These are phyloP conservation scores for Erysiphe pulchra DNA, from an alignment of 2,329 filamentous ascomycete species.

Conservation along the genomic window DNA sequence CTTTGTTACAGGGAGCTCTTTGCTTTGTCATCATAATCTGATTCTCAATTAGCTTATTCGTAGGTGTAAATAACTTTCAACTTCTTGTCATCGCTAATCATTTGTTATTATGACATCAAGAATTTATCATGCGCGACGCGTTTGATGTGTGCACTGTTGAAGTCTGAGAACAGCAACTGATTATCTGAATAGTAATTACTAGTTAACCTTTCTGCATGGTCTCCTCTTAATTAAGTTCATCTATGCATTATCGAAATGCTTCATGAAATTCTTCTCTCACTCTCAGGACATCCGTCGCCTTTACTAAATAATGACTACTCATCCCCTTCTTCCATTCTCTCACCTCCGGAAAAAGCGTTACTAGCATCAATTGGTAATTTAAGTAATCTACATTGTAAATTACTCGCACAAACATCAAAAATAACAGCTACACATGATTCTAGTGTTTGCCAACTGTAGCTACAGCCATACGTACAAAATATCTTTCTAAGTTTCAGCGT, in stretches of 20 bases:
- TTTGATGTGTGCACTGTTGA: too few species aligned
- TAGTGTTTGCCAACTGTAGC: conserved; percentile 66
- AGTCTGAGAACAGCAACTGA: too few species aligned
- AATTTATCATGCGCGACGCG: too few species aligned
- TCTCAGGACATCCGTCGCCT: conserved; percentile 80
- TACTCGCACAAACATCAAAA: conserved; percentile 38
- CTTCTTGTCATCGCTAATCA: too few species aligned
- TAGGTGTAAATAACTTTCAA: too few species aligned
- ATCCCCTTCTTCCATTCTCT: conserved; percentile 25
- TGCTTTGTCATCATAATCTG: too few species aligned
- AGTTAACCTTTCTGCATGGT: too few species aligned
- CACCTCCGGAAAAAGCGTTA: conserved; percentile 61
- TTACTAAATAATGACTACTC: conserved; percentile 38
- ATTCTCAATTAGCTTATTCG: too few species aligned
- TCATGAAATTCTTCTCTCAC: conserved; percentile 90
- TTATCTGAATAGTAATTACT: too few species aligned
- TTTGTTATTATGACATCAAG: too few species aligned
- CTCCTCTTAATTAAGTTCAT: too few species aligned
- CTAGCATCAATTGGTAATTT: conserved; percentile 53
- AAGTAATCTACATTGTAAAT: conserved; percentile 48
- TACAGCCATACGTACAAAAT: conserved; percentile 45
- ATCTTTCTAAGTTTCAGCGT: conserved; percentile 57
- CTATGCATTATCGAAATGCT: conserved; percentile 36
- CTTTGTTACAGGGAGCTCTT: too few species aligned
- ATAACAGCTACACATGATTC: conserved; percentile 51